Evolutionary conservation across 345 rosid species (phyloP), one percentile per base, ranked within the genome.

Genomic region (Acer negundo): DNA sequence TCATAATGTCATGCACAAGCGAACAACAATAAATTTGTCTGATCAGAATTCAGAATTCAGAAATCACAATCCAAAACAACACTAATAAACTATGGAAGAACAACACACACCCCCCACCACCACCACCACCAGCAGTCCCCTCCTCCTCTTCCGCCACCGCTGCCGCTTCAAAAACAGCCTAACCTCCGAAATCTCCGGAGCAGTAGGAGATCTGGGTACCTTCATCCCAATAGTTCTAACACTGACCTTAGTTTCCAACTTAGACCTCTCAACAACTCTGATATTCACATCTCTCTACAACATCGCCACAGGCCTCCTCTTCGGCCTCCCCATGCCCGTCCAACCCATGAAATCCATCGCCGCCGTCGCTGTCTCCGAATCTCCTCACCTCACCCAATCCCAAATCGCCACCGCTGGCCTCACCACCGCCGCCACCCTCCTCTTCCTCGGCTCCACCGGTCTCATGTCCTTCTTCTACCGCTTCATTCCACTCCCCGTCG

Each of bases 301-400:
- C 87, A 85, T 90, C 80, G 74, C 85, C 79, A 90, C 97, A 3
- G 97, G 94, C 69, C 88, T 92, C 69, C 92, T 92, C 92, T 92
- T 92, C 80, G 91, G 86, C 76, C 78, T 90, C 75, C 97, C 97
- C 77, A 89, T 92, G 93, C 97, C 97, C 38, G 94, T 92, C 59
- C 97, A 92, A 70, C 97, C 97, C 67, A 92, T 92, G 97, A 92
- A 92, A 72, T 90, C 97, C 80, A 90, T 92, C 80, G 97, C 97
- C 51, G 93, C 93, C 80, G 93, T 89, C 75, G 93, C 97, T 56
- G 88, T 90, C 81, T 78, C 94, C 72, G 94, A 90, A 67, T 10
- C 82, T 51, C 97, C 97, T 1, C 94, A 89, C 73, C 93, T 90
- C 73, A 74, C 91, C 17, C 62, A 81, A 66, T 85, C 95, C 62